Evolutionary conservation across 805 yeast species (phyloP), one percentile per base, ranked within the genome.

Genomic region (Saccharomyces eubayanus): DNA sequence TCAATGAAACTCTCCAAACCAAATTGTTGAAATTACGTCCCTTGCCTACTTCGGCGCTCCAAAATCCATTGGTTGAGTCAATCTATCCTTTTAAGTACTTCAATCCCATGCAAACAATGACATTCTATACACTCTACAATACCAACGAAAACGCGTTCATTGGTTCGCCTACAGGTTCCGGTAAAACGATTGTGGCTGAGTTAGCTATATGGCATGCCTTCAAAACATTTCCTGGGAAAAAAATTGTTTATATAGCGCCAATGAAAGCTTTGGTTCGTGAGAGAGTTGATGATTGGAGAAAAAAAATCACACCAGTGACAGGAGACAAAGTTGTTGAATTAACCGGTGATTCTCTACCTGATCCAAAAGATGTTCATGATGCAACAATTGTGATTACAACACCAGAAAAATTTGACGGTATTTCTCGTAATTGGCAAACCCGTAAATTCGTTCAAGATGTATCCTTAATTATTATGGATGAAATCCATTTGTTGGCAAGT

Each of bases 31-130:
- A 85, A 52, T 69, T 94, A 49, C 90, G 90, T 55, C 99, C 99
- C 0, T 74, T 94, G 31, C 97, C 98, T 0, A 74, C 84, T 0
- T 70, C 85, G 0, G 97, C 97, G 0, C 73, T 92, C 31, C 87
- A 89, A 53, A 77, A 90, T 64, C 71, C 77, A 0, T 73, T 76
- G 14, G 69, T 89, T 47, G 96, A 91, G 65, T 64, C 74, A 4
- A 83, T 91, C 46, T 94, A 94, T 66, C 72, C 76, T 3, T 94
- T 94, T 74, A 80, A 80, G 53, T 92, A 87, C 70, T 94, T 94
- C 77, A 94, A 94, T 66, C 98, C 99, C 3, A 91, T 94, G 97
- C 99, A 94, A 71, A 92, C 98, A 0, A 92, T 92, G 98, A 80
- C 86, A 0, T 94, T 94, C 72, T 96, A 91, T 65, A 81, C 96